Evolutionary conservation across 805 yeast species (phyloP).

Genomic region (Kuraishia floccosa): DNA sequence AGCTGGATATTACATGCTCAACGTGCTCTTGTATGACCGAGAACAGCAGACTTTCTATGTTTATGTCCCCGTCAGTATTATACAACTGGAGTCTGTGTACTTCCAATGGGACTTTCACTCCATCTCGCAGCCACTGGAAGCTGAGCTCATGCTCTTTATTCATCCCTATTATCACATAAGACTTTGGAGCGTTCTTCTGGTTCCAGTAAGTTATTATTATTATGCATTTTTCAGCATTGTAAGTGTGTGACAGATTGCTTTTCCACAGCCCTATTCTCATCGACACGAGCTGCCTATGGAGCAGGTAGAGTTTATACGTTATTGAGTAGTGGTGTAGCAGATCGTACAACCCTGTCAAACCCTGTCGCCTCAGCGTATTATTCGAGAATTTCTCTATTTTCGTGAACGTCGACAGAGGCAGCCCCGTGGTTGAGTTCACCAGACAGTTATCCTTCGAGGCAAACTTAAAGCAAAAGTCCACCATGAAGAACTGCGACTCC

Average conservation of each 20-base stretch:
- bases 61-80: conserved; percentile 19
- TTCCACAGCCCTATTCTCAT: conserved; percentile 46
- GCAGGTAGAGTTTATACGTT: conserved; percentile 50
- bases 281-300: conserved; percentile 45
- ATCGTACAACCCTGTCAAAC: conserved; percentile 42
- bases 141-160: conserved; percentile 31
- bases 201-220: conserved; percentile 61
- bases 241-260: conserved; percentile 45
- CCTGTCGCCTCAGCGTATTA: conserved; percentile 29
- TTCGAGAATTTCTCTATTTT: conserved; percentile 49
- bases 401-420: conserved; percentile 19
- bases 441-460: conserved; percentile 24
- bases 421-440: conserved; percentile 13
- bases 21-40: conserved; percentile 28
- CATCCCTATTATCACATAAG: conserved; percentile 54
- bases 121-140: conserved; percentile 56
- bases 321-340: conserved; percentile 48
- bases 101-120: conserved; percentile 12
- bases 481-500: conserved; percentile 57
- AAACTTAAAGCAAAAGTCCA: conserved; percentile 63
- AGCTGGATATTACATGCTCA: conserved; percentile 19
- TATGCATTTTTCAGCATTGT: conserved; percentile 39
- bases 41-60: conserved; percentile 25
- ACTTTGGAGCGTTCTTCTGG: conserved; percentile 32
- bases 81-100: conserved; percentile 17